A percentile compares a stretch with the other conserved stretches of the same genome.
These are phyloP conservation scores for Lepraria neglecta DNA, from an alignment of 495 filamentous ascomycete species.

Conservation along the genomic window DNA sequence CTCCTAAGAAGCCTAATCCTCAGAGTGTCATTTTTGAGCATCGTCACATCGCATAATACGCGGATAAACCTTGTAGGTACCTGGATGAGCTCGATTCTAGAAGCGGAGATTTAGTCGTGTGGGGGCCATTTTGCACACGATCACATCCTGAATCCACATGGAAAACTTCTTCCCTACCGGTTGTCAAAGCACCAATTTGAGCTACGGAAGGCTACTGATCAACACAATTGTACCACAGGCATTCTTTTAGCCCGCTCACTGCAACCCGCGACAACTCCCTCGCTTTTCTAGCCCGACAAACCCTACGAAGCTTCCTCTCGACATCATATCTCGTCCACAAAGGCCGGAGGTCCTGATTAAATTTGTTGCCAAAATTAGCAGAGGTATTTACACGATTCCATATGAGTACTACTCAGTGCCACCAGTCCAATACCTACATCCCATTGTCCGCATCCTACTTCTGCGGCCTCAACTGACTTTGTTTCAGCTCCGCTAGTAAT, in stretches of 20 bases:
- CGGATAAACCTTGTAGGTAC: conserved; percentile 3
- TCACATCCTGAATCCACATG: neutral
- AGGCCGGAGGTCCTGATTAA: neutral
- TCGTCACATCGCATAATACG: neutral
- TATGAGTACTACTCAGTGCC: too few relatives aligned
- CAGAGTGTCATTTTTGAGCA: neutral
- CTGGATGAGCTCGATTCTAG: neutral
- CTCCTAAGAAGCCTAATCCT: neutral
- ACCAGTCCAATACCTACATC: too few relatives aligned
- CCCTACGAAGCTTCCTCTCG: too few relatives aligned
- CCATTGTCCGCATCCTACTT: too few relatives aligned
- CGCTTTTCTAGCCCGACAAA: neutral
- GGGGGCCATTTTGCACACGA: conserved; percentile 13
- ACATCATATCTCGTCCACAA: neutral
- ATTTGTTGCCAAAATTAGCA: neutral
- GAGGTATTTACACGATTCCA: neutral
- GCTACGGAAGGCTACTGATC: neutral
- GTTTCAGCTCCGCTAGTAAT: neutral
- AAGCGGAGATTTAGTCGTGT: conserved; percentile 8
- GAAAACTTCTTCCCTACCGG: neutral
- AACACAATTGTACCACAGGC: neutral
- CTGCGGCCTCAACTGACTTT: neutral
- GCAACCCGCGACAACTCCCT: neutral
- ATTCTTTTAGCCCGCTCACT: neutral
- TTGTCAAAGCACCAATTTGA: neutral